These are phyloP conservation scores for Metschnikowia cerradonensis DNA, from an alignment of 805 yeast species.

Conservation along the genomic window DNA sequence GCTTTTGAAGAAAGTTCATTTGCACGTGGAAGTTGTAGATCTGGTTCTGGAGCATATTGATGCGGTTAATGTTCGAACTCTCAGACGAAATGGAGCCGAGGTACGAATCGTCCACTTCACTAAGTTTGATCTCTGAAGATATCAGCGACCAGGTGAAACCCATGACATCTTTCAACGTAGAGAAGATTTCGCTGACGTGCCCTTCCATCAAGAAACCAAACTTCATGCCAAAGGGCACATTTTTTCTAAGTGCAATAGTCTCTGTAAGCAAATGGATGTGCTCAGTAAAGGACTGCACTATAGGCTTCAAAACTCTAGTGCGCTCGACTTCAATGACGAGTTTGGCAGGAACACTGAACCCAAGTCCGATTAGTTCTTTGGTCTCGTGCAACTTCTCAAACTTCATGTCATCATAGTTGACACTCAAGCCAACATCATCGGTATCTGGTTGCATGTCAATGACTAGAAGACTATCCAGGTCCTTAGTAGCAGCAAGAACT, in stretches of 20 bases:
- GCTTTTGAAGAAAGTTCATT: conserved; percentile 7
- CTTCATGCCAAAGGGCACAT: conserved; percentile 36
- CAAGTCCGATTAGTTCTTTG: conserved; percentile 28
- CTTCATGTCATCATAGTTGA: conserved; percentile 4
- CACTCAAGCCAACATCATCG: not conserved
- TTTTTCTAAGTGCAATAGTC: conserved; percentile 18
- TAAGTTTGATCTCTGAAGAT: conserved; percentile 6
- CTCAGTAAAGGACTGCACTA: conserved; percentile 52
- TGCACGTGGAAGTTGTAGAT: conserved; percentile 18
- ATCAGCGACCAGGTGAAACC: conserved; percentile 12
- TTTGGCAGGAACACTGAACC: conserved; percentile 54
- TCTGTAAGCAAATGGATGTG: conserved; percentile 40
- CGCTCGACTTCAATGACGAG: conserved; percentile 45
- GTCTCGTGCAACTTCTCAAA: conserved; percentile 6
- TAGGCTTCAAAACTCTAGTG: conserved; percentile 52
- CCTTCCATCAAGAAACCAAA: conserved; percentile 38
- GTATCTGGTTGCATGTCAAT: not conserved
- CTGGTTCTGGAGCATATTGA: conserved; percentile 23
- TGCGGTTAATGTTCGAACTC: conserved; percentile 10
- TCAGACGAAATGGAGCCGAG: not conserved
- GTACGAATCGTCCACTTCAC: conserved; percentile 24
- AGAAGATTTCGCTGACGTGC: conserved; percentile 31
- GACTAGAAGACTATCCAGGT: conserved; percentile 1
- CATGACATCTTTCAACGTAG: conserved; percentile 8
- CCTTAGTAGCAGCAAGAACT: not conserved